Conservation (phyloP, 2,329 filamentous ascomycete species). For the Sclerotinia spermophila region DNA sequence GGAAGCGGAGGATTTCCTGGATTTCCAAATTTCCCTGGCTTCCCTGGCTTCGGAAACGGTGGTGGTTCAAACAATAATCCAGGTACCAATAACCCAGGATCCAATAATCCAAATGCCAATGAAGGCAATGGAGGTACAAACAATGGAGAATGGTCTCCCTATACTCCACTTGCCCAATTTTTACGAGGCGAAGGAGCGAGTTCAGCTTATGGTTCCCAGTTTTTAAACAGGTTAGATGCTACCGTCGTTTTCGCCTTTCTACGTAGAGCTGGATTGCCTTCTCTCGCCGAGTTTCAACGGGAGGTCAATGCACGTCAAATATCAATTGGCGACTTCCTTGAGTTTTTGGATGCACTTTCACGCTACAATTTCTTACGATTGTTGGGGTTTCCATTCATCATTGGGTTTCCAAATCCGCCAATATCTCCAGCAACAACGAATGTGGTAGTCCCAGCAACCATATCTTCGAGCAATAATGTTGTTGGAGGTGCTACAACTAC, state of each 20-base stretch:
- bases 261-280: background rate
- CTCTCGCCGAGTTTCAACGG: background rate
- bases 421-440: background rate
- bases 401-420: background rate
- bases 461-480: background rate
- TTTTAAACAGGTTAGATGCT: background rate
- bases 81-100: background rate
- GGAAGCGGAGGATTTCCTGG: background rate
- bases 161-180: background rate
- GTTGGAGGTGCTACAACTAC: background rate
- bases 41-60: background rate
- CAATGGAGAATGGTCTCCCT: background rate
- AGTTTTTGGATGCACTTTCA: background rate
- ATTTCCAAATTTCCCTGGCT: background rate
- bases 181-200: background rate
- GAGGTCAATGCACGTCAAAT: background rate
- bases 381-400: background rate
- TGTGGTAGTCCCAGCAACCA: background rate
- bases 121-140: background rate
- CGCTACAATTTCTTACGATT: background rate
- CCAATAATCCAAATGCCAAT: background rate
- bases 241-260: background rate
- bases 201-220: background rate
- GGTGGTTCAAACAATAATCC: background rate
- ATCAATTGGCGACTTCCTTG: constrained; percentile 1